Evolutionary conservation across 805 yeast species (phyloP).

Genomic region (Zygotorulaspora danielsina): DNA sequence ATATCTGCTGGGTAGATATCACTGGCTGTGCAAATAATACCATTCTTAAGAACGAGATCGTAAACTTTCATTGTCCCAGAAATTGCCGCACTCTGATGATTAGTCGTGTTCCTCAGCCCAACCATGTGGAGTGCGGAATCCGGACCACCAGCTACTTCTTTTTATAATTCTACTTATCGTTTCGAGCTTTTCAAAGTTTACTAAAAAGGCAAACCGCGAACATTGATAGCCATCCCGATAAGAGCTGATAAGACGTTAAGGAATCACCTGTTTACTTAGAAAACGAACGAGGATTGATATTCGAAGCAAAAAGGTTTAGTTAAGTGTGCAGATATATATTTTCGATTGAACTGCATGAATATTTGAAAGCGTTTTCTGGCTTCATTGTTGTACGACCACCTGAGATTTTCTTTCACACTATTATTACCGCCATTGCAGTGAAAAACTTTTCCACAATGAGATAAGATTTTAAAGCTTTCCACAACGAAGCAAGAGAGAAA

Average conservation of each 20-base stretch:
- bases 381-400: no score
- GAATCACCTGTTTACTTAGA: no score
- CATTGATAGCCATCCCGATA: constrained; percentile 2
- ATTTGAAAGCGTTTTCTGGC: background rate
- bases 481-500: background rate
- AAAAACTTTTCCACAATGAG: constrained; percentile 1
- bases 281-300: no score
- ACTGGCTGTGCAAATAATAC: constrained; percentile 15
- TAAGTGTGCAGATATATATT: no score
- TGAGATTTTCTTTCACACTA: no score
- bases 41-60: constrained; percentile 13
- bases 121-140: no score
- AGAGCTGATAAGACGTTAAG: background rate
- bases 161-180: no score
- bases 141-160: no score
- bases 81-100: no score
- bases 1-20: constrained; percentile 35
- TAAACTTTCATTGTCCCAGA: constrained; percentile 19
- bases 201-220: constrained; percentile 1
- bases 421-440: background rate
- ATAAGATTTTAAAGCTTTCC: background rate
- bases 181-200: background rate
- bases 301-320: no score
- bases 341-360: no score
- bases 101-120: no score